A percentile compares a stretch with the other conserved stretches of the same genome.
Evolutionary conservation across 495 filamentous ascomycete species (phyloP).

Genomic region (Parmelia sp.): DNA sequence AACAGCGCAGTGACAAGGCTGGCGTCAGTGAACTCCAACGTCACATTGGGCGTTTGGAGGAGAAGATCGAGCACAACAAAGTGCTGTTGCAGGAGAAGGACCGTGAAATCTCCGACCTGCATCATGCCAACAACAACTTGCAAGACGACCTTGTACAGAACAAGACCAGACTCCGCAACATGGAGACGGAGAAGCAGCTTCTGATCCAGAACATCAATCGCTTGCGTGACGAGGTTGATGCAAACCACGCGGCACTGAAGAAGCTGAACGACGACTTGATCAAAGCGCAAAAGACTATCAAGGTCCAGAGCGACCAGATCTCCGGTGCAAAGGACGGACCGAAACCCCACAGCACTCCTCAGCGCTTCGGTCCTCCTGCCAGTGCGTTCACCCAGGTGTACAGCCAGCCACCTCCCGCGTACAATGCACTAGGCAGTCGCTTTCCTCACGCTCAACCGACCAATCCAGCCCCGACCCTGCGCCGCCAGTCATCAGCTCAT

Average conservation of each 20-base stretch:
- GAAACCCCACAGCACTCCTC: not conserved
- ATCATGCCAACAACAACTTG: not conserved
- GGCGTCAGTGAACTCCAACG: not conserved
- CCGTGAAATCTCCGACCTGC: not conserved
- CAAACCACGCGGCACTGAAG: not conserved
- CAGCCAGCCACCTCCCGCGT: conserved; percentile 9
- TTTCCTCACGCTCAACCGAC: not conserved
- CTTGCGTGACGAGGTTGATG: not conserved
- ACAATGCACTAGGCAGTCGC: not conserved
- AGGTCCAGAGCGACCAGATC: conserved; percentile 30
- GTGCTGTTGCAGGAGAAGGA: not conserved
- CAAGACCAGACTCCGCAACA: not conserved
- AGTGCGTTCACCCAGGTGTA: not conserved
- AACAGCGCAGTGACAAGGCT: not conserved
- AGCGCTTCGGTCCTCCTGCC: not conserved
- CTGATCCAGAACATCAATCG: conserved; percentile 3
- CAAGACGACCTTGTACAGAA: not conserved
- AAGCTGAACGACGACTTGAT: conserved; percentile 23
- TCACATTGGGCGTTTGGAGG: conserved; percentile 3
- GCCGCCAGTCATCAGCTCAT: conserved; percentile 1
- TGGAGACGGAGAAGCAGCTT: not conserved
- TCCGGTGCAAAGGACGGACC: conserved; percentile 15
- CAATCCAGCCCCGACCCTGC: not conserved
- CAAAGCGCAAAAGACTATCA: conserved; percentile 28
- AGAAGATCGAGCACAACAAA: not conserved